Percentiles rank a stretch among this genome's conserved stretches.
Evolutionary conservation across 129 eudicot species (phyloP).

Genomic region (Smallanthus sonchifolius): DNA sequence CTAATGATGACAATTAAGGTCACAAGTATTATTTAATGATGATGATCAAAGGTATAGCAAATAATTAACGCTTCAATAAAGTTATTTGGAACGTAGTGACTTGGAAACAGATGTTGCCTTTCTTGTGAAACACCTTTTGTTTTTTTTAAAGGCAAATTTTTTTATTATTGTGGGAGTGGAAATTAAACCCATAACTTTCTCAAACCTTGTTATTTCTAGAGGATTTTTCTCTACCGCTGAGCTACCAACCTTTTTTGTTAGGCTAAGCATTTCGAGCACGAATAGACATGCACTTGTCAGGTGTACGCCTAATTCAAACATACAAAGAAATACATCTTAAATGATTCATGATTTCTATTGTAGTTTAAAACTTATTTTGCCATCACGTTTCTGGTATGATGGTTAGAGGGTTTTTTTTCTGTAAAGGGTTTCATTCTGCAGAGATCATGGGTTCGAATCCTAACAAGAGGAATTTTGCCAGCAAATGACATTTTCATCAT

Average conservation of each 20-base stretch:
- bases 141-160: too few relatives aligned
- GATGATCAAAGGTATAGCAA: neutral
- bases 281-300: neutral
- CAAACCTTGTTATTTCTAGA: too few relatives aligned
- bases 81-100: neutral
- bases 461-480: too few relatives aligned
- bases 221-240: too few relatives aligned
- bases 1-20: neutral
- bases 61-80: neutral
- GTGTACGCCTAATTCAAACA: neutral
- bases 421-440: too few relatives aligned
- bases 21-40: neutral
- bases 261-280: neutral
- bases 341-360: neutral
- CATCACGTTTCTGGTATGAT: too few relatives aligned
- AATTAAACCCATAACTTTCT: too few relatives aligned
- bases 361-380: neutral
- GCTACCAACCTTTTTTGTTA: too few relatives aligned
- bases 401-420: too few relatives aligned
- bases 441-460: too few relatives aligned
- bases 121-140: neutral
- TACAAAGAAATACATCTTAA: neutral
- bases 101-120: neutral
- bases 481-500: too few relatives aligned
- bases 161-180: too few relatives aligned